A percentile compares a stretch with the other conserved stretches of the same genome.
phyloP scores from a whole-genome alignment of 306 rosid species.

The Sphenostylis stenocarpa region DNA sequence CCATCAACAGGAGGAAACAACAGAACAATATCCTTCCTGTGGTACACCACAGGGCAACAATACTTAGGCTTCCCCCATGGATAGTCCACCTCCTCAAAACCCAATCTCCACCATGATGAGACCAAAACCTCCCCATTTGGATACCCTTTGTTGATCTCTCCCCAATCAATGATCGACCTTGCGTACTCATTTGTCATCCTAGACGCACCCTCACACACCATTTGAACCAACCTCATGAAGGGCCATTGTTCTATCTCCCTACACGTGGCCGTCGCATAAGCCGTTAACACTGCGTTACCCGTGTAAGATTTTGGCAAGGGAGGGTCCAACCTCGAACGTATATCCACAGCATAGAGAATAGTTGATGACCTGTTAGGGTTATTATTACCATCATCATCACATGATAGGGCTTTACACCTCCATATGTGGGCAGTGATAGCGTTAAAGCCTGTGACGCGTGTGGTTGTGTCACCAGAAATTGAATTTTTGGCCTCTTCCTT shows the following conservation, averaged over 20 bases:
- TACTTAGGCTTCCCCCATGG: slow-evolving; percentile 15
- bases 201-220: not conserved
- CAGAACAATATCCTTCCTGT: not conserved
- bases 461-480: not conserved
- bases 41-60: slow-evolving; percentile 8
- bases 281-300: not conserved
- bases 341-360: not conserved
- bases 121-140: slow-evolving; percentile 12
- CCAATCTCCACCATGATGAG: slow-evolving; percentile 15
- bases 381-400: not conserved
- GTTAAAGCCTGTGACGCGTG: not conserved
- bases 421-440: not conserved
- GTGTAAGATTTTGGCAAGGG: not conserved
- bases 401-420: not conserved
- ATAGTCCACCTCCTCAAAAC: not conserved
- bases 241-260: not conserved
- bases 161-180: not conserved
- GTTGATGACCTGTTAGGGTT: not conserved
- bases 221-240: not conserved
- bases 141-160: not conserved
- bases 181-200: not conserved
- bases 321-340: not conserved
- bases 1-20: not conserved
- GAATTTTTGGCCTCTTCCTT: not conserved
- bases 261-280: not conserved